These are phyloP conservation scores for Fusarium newnesense DNA, from an alignment of 2,329 filamentous ascomycete species.

Conservation along the genomic window DNA sequence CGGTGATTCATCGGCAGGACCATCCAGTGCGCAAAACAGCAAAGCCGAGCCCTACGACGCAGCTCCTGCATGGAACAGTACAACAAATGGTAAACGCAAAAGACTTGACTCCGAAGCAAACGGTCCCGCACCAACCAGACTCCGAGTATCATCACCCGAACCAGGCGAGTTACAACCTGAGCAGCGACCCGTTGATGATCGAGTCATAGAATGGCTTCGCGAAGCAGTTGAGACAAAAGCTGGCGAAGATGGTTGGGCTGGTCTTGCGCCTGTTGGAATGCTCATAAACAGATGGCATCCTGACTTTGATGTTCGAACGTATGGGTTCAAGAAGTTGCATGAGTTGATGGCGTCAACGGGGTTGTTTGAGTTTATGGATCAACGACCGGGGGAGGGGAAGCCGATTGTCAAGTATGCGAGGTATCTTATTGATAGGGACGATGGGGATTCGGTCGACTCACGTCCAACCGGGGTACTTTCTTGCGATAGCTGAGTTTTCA, in stretches of 20 bases:
- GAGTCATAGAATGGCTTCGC: conserved; percentile 6
- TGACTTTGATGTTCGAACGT: conserved; percentile 47
- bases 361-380: fast-evolving
- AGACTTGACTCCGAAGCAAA: neutral
- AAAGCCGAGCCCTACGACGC: neutral
- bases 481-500: neutral
- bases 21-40: neutral
- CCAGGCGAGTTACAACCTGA: neutral
- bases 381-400: fast-evolving
- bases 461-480: neutral
- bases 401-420: neutral
- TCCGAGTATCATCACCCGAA: fast-evolving
- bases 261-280: conserved; percentile 41
- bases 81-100: neutral
- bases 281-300: conserved; percentile 43
- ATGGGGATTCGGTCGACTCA: neutral
- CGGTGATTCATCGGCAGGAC: fast-evolving
- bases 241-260: conserved; percentile 42
- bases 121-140: neutral
- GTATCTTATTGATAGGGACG: neutral
- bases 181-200: fast-evolving
- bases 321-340: conserved; percentile 41
- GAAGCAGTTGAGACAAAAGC: conserved; percentile 36
- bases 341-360: neutral
- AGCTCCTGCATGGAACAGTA: fast-evolving